phyloP scores from a whole-genome alignment of 495 filamentous ascomycete species.

The Penicillium psychrofluorescens region DNA sequence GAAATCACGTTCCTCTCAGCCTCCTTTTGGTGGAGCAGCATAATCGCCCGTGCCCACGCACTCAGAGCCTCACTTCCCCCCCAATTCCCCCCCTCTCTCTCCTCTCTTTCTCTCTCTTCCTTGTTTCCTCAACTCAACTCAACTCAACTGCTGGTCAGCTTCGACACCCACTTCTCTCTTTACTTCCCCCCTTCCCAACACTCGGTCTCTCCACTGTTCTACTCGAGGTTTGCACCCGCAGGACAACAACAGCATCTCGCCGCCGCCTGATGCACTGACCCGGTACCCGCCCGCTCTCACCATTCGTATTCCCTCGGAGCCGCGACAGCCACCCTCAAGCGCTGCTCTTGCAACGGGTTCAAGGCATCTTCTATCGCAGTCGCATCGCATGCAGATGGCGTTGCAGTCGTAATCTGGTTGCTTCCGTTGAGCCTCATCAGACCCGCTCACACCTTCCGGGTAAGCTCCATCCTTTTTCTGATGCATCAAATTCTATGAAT shows the following conservation, averaged over 20 bases:
- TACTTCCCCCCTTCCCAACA: background rate
- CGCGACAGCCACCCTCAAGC: background rate
- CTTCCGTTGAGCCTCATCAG: background rate
- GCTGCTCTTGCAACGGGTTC: too few relatives aligned
- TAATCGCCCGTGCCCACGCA: background rate
- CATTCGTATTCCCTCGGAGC: background rate
- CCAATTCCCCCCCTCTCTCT: conserved; percentile 3
- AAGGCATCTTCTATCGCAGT: too few relatives aligned
- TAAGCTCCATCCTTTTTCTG: too few relatives aligned
- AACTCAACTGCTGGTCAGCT: too few relatives aligned
- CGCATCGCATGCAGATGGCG: background rate
- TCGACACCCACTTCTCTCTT: background rate
- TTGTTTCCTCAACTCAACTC: background rate
- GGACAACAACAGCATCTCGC: too few relatives aligned
- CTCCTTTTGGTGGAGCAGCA: background rate
- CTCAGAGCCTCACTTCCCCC: background rate
- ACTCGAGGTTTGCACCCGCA: background rate
- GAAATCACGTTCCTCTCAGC: too few relatives aligned
- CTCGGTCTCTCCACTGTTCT: too few relatives aligned
- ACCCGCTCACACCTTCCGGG: too few relatives aligned
- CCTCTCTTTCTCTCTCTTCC: background rate
- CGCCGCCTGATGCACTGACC: too few relatives aligned
- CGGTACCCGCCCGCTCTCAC: too few relatives aligned
- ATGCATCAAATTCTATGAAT: too few relatives aligned
- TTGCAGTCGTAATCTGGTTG: background rate